These are phyloP conservation scores for Solanum piurae DNA, from an alignment of 257 asterid species.

Conservation along the genomic window DNA sequence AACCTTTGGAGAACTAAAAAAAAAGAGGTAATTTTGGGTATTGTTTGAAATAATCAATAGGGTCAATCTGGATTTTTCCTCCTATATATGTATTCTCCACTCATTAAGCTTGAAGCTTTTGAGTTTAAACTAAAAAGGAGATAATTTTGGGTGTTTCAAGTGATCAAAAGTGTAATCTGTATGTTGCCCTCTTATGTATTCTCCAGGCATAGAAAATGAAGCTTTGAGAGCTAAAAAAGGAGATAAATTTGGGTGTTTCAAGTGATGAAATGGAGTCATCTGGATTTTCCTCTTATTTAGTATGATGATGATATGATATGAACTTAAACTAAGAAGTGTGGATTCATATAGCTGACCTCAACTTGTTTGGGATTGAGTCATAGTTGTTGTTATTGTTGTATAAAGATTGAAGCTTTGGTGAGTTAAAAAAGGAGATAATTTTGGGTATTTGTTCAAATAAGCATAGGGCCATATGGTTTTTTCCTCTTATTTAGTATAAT, in stretches of 20 bases:
- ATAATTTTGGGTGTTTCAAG: not conserved
- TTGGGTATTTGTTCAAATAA: not conserved
- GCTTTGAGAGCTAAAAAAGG: constrained; percentile 4
- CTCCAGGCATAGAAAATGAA: constrained; percentile 14
- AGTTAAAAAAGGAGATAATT: not conserved
- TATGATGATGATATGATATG: not conserved
- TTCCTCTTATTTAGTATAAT: not conserved
- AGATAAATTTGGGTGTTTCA: not conserved
- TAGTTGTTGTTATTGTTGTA: not conserved
- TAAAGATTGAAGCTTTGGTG: constrained; percentile 15
- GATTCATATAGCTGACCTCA: not conserved
- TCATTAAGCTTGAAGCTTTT: constrained; percentile 11
- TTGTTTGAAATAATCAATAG: constrained; percentile 11
- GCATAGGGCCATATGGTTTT: constrained; percentile 46
- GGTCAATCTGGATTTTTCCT: constrained; percentile 35
- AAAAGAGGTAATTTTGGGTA: not conserved
- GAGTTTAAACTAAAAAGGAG: not conserved
- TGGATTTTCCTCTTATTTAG: constrained; percentile 24
- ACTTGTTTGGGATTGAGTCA: not conserved
- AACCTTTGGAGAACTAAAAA: not conserved
- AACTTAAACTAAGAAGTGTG: not conserved
- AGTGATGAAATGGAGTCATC: constrained; percentile 15
- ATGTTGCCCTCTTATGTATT: not conserved
- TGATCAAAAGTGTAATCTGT: constrained; percentile 30
- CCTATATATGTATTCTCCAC: not conserved